Conservation (phyloP, 2,329 filamentous ascomycete genomes). For the Pseudogymnoascus sp. region DNA sequence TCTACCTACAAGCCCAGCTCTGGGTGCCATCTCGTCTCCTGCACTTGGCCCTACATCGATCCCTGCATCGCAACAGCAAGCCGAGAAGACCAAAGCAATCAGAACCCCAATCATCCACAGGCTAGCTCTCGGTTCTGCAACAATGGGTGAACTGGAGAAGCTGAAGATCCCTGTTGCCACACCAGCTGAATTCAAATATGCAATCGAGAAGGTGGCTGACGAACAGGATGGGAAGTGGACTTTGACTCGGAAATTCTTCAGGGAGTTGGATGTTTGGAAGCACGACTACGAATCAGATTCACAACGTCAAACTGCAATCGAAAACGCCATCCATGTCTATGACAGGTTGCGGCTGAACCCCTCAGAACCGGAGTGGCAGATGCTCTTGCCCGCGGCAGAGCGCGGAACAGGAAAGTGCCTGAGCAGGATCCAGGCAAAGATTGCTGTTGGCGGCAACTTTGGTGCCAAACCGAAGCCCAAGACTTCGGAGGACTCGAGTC, state of each 20-base stretch:
- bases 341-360: slow-evolving; percentile 50
- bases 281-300: slow-evolving; percentile 47
- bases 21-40: slow-evolving; percentile 47
- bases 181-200: slow-evolving; percentile 44
- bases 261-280: slow-evolving; percentile 56
- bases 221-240: slow-evolving; percentile 43
- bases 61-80: slow-evolving; percentile 42
- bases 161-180: slow-evolving; percentile 40
- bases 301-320: slow-evolving; percentile 50
- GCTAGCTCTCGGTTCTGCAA: slow-evolving; percentile 45
- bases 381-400: slow-evolving; percentile 48
- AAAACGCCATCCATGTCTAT: slow-evolving; percentile 52
- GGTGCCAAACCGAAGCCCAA: slow-evolving; percentile 38
- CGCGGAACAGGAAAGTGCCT: slow-evolving; percentile 52
- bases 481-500: slow-evolving; percentile 37
- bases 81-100: slow-evolving; percentile 46
- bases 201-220: slow-evolving; percentile 51
- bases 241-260: slow-evolving; percentile 50
- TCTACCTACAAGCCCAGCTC: slow-evolving; percentile 46
- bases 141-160: slow-evolving; percentile 40
- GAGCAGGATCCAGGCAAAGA: slow-evolving; percentile 51
- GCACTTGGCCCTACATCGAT: slow-evolving; percentile 41
- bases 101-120: slow-evolving; percentile 50
- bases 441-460: slow-evolving; percentile 44
- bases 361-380: slow-evolving; percentile 53